phyloP scores from a whole-genome alignment of 345 rosid species.

The Cochlearia excelsa region DNA sequence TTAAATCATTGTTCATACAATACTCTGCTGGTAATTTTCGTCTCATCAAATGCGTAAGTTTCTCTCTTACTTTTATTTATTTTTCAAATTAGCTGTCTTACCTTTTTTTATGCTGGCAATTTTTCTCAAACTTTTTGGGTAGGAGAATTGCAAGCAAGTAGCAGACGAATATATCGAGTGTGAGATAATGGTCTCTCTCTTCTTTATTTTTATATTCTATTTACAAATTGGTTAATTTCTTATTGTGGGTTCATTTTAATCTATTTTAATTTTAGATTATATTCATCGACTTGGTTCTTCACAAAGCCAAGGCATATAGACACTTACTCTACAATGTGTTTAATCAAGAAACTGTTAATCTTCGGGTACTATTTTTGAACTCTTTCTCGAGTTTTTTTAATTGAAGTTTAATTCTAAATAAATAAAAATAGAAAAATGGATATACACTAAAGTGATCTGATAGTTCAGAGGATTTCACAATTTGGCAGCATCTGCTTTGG shows the following conservation, averaged over 20 bases:
- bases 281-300: constrained; percentile 82
- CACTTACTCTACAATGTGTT: constrained; percentile 75
- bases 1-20: constrained; percentile 58
- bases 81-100: neutral
- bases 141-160: constrained; percentile 65
- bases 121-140: constrained; percentile 4
- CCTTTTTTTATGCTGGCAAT: neutral
- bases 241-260: constrained; percentile 1
- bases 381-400: too few species aligned
- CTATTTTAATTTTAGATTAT: constrained; percentile 45
- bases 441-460: constrained; percentile 19
- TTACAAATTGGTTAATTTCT: neutral
- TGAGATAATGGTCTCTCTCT: constrained; percentile 58
- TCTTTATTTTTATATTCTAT: neutral
- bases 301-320: constrained; percentile 67
- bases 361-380: constrained; percentile 42
- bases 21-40: constrained; percentile 75
- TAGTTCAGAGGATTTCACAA: constrained; percentile 22
- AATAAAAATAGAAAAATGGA: neutral
- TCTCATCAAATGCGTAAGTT: constrained; percentile 70
- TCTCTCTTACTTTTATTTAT: neutral
- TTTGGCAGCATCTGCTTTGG: constrained; percentile 67
- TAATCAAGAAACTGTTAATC: constrained; percentile 41
- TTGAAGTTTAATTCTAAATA: constrained; percentile 1
- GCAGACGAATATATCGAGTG: constrained; percentile 82